These are phyloP conservation scores for Kingdonia uniflora DNA, from an alignment of 164 flowering plant genomes.

Conservation along the genomic window DNA sequence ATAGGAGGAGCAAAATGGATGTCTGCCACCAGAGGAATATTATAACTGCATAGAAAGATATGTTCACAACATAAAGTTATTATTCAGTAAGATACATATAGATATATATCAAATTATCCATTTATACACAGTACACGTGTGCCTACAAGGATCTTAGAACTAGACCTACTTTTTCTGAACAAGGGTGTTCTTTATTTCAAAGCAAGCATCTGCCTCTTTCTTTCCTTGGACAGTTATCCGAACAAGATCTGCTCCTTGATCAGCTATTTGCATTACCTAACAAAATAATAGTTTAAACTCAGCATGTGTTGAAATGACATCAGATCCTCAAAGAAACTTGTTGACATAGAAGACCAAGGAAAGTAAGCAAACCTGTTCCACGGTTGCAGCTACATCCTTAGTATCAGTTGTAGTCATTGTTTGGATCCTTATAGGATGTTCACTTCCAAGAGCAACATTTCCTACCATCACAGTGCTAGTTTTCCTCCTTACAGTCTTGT, in stretches of 20 bases:
- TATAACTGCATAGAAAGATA: constrained; percentile 52
- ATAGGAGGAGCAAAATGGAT: constrained; percentile 96
- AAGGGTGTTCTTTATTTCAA: constrained; percentile 81
- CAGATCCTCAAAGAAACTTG: not conserved
- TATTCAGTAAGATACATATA: no score
- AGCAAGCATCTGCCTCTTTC: constrained; percentile 97
- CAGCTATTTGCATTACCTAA: constrained; percentile 95
- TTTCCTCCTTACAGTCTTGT: constrained; percentile 88
- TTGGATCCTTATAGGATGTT: constrained; percentile 90
- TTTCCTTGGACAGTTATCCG: constrained; percentile 96
- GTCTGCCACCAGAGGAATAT: constrained; percentile 95
- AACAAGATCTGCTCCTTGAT: constrained; percentile 89
- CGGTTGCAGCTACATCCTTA: constrained; percentile 82
- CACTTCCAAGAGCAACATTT: constrained; percentile 92
- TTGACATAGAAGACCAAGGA: not conserved
- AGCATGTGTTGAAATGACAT: constrained; percentile 3
- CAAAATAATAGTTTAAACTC: constrained; percentile 8
- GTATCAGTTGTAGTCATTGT: constrained; percentile 97
- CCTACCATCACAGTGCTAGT: constrained; percentile 95
- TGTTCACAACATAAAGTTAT: no score
- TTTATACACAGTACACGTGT: not conserved
- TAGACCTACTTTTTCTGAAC: constrained; percentile 78
- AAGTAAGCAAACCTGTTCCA: constrained; percentile 57
- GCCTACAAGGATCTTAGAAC: not conserved
- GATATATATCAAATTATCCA: no score